Evolutionary conservation across 768 basidiomycete genomes (phyloP), one percentile per base, ranked within the genome.

Genomic region (Punctularia strigosozonata): DNA sequence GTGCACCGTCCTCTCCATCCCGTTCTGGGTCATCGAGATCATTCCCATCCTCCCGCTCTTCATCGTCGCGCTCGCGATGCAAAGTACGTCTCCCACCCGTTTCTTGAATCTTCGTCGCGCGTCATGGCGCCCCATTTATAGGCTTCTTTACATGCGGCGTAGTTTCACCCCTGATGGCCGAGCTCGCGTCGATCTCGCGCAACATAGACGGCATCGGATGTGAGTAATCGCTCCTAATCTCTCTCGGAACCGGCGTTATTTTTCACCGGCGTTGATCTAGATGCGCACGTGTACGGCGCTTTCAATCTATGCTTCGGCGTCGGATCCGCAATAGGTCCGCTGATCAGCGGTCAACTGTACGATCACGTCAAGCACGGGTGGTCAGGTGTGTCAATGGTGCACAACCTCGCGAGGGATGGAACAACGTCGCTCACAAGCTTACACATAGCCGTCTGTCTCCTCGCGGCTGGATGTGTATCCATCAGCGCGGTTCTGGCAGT

Each of bases 251-350:
- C 33, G 15, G 19, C 17, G n/a, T 26, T 23, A 6, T 21, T 13
- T 6, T 15, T 26, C 36, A 40, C 26, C 34, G 21, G 13, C 15
- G 2, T 33, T 42, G n/a, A 4, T 33, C 21, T 46, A 85, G 83
- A 79, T 55, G 82, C 71, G 1, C 81, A 85, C 48, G 66, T 80
- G 3, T 86, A 82, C 48, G 82, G 75, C 3, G 76, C 74, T 1
- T 83, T 82, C 51, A 87, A 84, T 57, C 50, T 85, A 8, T 73
- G 73, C 3, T 83, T 75, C 43, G 81, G 77, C 2, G 51, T 80
- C 41, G 82, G 80, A 22, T 68, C 75, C 24, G 58, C 72, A 33
- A 50, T 81, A 81, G 46, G 53, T 70, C 59, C 14, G 10, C 30
- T 39, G 23, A 20, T 14, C 13, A 25, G 26, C 6, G 36, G 4